phyloP scores from a whole-genome alignment of 257 asterid species.

The Petrea volubilis region DNA sequence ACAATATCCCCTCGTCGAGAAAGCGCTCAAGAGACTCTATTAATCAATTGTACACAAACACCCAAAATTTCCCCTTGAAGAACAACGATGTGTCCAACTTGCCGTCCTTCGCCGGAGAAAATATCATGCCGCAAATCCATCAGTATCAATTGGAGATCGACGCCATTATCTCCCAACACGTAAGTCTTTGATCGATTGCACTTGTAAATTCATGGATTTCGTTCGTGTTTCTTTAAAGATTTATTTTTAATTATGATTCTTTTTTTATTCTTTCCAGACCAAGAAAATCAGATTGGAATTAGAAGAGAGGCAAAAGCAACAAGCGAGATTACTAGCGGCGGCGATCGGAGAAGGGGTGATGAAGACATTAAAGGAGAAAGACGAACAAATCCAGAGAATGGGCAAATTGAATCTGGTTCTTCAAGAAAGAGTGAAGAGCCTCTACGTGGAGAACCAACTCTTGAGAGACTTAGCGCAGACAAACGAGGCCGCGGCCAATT shows the following conservation, averaged over 20 bases:
- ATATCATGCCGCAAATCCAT: conserved; percentile 47
- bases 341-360: conserved; percentile 55
- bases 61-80: conserved; percentile 19
- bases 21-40: conserved; percentile 58
- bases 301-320: conserved; percentile 70
- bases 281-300: conserved; percentile 56
- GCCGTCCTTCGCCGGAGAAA: conserved; percentile 39
- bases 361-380: conserved; percentile 63
- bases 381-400: conserved; percentile 65
- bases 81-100: conserved; percentile 13
- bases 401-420: conserved; percentile 57
- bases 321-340: conserved; percentile 44
- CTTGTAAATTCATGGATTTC: neutral
- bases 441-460: conserved; percentile 63
- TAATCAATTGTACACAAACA: conserved; percentile 29
- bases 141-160: conserved; percentile 67
- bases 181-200: conserved; percentile 17
- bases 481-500: conserved; percentile 73
- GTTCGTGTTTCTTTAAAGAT: neutral
- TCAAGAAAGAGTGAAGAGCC: conserved; percentile 54
- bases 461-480: conserved; percentile 76
- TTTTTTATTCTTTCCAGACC: conserved; percentile 13
- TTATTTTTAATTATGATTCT: neutral
- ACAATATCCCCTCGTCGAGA: conserved; percentile 36
- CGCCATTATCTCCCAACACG: conserved; percentile 62